These are phyloP conservation scores for Neopestalotiopsis sp. DNA, from an alignment of 2,329 filamentous ascomycete genomes.

Conservation along the genomic window DNA sequence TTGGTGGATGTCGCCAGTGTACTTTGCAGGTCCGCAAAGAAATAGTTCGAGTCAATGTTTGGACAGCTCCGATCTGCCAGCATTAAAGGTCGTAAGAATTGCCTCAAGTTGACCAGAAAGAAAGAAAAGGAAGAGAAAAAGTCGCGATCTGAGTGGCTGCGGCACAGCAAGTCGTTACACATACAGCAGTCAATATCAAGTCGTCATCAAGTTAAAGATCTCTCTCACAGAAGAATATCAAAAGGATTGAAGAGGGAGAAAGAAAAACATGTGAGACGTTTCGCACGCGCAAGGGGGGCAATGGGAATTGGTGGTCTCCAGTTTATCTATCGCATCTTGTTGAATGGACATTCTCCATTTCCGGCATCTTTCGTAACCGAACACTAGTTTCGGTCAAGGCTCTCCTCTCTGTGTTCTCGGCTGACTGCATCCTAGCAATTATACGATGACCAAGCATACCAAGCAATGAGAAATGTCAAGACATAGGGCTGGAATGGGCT, in stretches of 20 bases:
- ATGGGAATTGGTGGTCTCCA: neutral
- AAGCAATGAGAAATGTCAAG: neutral
- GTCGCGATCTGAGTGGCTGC: neutral
- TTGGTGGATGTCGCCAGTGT: neutral
- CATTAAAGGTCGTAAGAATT: neutral
- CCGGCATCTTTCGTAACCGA: neutral
- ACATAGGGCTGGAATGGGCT: neutral
- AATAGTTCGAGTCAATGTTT: neutral
- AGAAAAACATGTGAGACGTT: neutral
- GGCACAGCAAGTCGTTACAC: neutral
- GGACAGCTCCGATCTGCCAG: neutral
- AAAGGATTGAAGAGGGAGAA: neutral
- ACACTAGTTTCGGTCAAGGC: neutral
- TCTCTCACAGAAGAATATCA: neutral
- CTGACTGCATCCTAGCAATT: neutral
- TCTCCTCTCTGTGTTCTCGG: neutral
- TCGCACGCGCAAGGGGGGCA: neutral
- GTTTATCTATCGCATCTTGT: neutral
- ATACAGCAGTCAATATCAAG: neutral
- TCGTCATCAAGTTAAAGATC: neutral
- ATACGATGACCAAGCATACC: neutral
- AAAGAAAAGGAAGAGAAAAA: neutral
- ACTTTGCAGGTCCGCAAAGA: neutral
- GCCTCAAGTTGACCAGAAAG: neutral
- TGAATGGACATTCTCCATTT: neutral